Base-by-base conservation (phyloP, 2,329 filamentous ascomycete genomes). In the Ophiognomonia clavigignenti-juglandacearum region DNA sequence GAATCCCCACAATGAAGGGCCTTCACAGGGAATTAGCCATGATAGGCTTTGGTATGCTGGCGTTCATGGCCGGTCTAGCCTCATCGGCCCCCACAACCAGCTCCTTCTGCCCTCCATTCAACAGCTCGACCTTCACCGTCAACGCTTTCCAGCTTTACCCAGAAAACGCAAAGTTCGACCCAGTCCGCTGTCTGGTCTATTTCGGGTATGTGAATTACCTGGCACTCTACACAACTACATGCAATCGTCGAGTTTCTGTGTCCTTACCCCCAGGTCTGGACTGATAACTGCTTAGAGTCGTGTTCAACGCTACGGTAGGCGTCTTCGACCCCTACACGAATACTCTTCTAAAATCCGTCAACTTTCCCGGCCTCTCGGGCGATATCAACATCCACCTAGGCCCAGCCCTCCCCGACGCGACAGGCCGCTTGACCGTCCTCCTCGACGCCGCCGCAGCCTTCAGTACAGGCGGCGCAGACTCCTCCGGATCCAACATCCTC, bases 401-500 rank as follows among this genome's bases (percentile, higher is more conserved):
- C 37, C 66, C 65, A 20, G 58, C 68, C 3, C 60, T 61, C n/a
- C 57, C 63, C 43, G 66, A 68, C 27, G 55, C 54, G 1, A 55
- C 60, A 29, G 56, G 54, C 1, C 57, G 61, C 24, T 53, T 62
- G 31, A 57, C 62, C 3, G 59, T 69, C 43, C 57, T 67, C 27
- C 52, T 65, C 9, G 63, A 70, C 45, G 56, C 65, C 2, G 66
- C 60, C 3, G 39, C 54, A 4, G 59, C 67, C 9, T 68, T 64
- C 46, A 60, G 61, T 11, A 68, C 66, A 0, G 46, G 20, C 5
- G 67, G 67, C 27, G 50, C 56, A 20, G 53, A 70, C 44, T 56
- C 68, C 9, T 56, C 59, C 1, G 68, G 67, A 20, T 57, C 64
- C 45, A 66, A 68, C 55, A 57, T 61, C 39, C 42, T 71, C 16